Conservation (phyloP, 73 alveolate genomes). For the Symbiodinium natans region DNA sequence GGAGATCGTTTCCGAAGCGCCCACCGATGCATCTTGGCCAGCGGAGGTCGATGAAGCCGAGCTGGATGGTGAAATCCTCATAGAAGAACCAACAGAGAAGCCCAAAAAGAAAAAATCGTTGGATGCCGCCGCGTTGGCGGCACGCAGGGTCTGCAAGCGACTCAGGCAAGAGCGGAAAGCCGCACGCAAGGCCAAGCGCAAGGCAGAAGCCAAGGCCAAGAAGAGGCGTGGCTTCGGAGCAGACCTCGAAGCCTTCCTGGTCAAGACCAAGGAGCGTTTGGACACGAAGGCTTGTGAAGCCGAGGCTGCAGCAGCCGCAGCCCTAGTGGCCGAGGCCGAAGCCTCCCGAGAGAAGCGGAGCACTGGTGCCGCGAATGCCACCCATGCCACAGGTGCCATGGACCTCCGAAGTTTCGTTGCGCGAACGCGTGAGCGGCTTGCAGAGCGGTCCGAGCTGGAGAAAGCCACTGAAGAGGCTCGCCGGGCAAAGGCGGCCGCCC, state of each 20-base stretch:
- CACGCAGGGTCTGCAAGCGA: constrained; percentile 81
- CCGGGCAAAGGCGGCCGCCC: constrained; percentile 57
- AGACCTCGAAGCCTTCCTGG: constrained; percentile 48
- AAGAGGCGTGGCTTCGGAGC: constrained; percentile 75
- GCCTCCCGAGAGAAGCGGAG: neutral
- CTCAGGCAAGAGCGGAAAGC: constrained; percentile 65
- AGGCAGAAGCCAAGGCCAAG: constrained; percentile 63
- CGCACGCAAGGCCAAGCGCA: constrained; percentile 61
- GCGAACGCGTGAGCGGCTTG: constrained; percentile 68
- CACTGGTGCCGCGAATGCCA: neutral
- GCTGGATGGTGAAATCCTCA: constrained; percentile 79
- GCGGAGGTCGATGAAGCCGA: constrained; percentile 43
- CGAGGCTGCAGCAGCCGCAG: constrained; percentile 54
- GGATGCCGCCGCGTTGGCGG: constrained; percentile 69
- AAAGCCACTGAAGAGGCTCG: neutral
- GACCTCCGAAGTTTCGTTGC: constrained; percentile 50
- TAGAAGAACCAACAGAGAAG: constrained; percentile 16
- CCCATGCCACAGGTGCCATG: neutral
- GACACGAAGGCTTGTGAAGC: constrained; percentile 58
- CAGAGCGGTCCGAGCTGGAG: constrained; percentile 34
- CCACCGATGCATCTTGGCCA: neutral
- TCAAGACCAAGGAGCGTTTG: constrained; percentile 60
- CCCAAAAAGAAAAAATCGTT: constrained; percentile 23
- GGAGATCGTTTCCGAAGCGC: neutral
- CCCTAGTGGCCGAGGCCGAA: constrained; percentile 3